Base-by-base conservation (phyloP, 306 rosid genomes). In the Styphnolobium japonicum region DNA sequence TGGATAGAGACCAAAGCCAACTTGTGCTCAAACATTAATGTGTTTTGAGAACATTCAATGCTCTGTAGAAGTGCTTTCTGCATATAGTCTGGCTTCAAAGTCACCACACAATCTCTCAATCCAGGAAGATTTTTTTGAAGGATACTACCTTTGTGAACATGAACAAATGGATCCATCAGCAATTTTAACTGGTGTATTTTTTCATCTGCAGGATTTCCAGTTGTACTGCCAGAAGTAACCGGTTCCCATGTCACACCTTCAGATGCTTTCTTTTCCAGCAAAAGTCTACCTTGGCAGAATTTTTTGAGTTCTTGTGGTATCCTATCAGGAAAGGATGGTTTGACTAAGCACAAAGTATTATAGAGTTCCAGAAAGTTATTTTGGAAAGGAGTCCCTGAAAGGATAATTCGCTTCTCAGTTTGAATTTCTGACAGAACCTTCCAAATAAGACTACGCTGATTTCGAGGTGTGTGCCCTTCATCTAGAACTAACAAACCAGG, bases 371-470 rank as follows among this genome's bases (percentile, higher is more conserved):
- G n/a, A 19, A 85, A 81, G 16, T 71, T 85, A 34, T 85, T 85
- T 70, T 85, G 88, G 29, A 85, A 85, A 49, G 88, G 88, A 27
- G 88, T 85, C 8, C 88, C 88, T 0, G 88, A 81, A 10, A 85
- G 88, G 34, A 85, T 71, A 34, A 85, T 67, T 11, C 86, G 23
- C 60, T 81, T 85, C 8, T 14, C 55, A 9, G 83, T 33, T 23
- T 48, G 42, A 49, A 75, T 25, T 49, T 67, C 43, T 0, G 74
- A 58, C 0, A 85, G 55, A 45, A 73, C 78, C 71, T 81, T 77
- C 83, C 83, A 85, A 67, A 77, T 78, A 10, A 1, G 21, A 23
- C 86, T 85, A 0, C n/a, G 6, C 16, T 77, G 58, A 34, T 73
- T 85, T 53, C 88, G 49, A 4, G 86, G 86, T 0, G 81, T 85